phyloP scores from a whole-genome alignment of 2,329 filamentous ascomycete genomes.

The Thielaviopsis punctulata region DNA sequence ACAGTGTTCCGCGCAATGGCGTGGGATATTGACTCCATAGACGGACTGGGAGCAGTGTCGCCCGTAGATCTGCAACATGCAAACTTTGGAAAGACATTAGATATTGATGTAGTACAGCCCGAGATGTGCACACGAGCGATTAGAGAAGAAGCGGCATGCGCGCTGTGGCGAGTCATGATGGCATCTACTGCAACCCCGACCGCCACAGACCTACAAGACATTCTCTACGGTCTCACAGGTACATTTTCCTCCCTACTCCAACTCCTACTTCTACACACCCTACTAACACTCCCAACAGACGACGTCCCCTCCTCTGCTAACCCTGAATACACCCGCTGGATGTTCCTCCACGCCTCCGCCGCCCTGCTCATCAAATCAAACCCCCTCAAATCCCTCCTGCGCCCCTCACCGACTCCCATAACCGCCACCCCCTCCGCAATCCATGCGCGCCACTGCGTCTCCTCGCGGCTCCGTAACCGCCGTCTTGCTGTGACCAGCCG shows the following conservation, averaged over 20 bases:
- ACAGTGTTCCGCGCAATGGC: constrained; percentile 10
- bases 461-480: constrained; percentile 1
- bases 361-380: constrained; percentile 4
- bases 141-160: constrained; percentile 2
- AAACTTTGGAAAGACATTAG: constrained; percentile 1
- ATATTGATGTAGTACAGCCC: constrained; percentile 5
- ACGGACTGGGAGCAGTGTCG: constrained; percentile 10
- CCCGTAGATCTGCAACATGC: constrained; percentile 1
- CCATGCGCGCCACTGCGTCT: background rate
- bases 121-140: background rate
- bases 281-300: background rate
- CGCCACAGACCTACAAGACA: constrained; percentile 6
- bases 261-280: background rate
- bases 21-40: constrained; percentile 8
- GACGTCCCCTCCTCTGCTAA: constrained; percentile 1
- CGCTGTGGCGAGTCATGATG: constrained; percentile 5
- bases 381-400: constrained; percentile 5
- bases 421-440: constrained; percentile 4
- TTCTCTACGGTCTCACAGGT: constrained; percentile 7
- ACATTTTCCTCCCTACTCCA: background rate
- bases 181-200: constrained; percentile 5
- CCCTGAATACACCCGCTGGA: constrained; percentile 8
- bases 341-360: constrained; percentile 5
- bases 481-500: constrained; percentile 6
- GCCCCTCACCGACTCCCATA: background rate